Base-by-base conservation (phyloP, 23 red algal species). In the Gracilaria domingensis region DNA sequence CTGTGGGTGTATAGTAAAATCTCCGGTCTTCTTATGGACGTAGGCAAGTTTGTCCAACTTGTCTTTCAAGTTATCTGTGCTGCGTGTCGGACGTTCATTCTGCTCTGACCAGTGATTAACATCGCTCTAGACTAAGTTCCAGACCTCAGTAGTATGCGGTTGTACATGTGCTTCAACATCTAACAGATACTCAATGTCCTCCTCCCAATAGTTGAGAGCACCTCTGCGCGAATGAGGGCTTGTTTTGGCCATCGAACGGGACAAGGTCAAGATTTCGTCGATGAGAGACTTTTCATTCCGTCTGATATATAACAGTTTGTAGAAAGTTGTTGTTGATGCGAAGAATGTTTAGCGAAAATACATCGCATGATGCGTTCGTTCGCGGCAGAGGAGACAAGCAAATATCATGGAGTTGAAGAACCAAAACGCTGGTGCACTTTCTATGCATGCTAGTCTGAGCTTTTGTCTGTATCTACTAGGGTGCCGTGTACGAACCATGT, bases 31-130 rank as follows among this genome's bases (percentile, higher is more conserved):
- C 17, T 20, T 55, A 16, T 20, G 51, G 1, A 20, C 17, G 14
- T 20, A 55, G 9, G 51, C 51, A 14, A 55, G 14, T 29, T 86
- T 71, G 64, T 86, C 82, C 12, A 86, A 86, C 61, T 71, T 86
- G 26, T 72, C 66, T 13, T 70, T 66, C 47, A 82, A 50, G 35
- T 21, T 55, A 0, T 82, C 24, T 13, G n/a, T 14, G 50, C 55
- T 53, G 42, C 79, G 79, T 56, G 30, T n/a, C 29, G 50, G 79
- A 13, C 50, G 8, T 21, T 57, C 30, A 8, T 82, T 28, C 23
- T 62, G 79, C 25, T 26, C 1, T 34, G 79, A 49, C 20, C 49
- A 82, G 4, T 82, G 21, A 23, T 82, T 49, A 33, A 82, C 17
- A 25, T 82, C 26, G 0, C 44, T 39, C 55, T 37, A 24, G 47